A percentile compares a stretch with the other conserved stretches of the same genome.
phyloP scores from a whole-genome alignment of 2,329 filamentous ascomycete genomes.

The Phialemonium atrogriseum region DNA sequence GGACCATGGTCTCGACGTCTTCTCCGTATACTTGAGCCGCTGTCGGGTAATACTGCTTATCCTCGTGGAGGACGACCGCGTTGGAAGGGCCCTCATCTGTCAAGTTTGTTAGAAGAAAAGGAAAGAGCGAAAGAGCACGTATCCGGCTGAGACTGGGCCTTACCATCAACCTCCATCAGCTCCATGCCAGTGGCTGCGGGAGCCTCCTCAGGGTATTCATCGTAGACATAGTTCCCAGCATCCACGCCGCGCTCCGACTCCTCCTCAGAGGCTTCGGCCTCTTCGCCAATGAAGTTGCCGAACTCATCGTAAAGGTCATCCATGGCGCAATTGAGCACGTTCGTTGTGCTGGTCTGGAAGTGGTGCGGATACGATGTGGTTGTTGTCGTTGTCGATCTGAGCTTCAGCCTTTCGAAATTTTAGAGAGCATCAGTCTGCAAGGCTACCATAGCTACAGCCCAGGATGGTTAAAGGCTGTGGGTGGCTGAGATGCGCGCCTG shows the following conservation, averaged over 20 bases:
- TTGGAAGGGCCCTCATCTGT: constrained; percentile 80
- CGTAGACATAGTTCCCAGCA: constrained; percentile 72
- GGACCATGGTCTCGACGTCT: constrained; percentile 90
- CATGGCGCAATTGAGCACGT: constrained; percentile 11
- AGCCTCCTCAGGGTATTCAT: constrained; percentile 58
- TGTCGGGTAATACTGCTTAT: constrained; percentile 99
- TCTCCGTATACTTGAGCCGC: constrained; percentile 90
- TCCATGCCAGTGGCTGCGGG: constrained; percentile 64
- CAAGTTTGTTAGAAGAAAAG: too few relatives aligned
- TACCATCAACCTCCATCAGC: constrained; percentile 88
- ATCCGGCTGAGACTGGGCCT: constrained; percentile 11
- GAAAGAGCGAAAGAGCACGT: too few relatives aligned
- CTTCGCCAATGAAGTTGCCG: constrained; percentile 55
- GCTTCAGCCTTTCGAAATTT: constrained; percentile 5
- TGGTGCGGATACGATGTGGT: too few relatives aligned
- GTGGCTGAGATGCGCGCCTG: constrained; percentile 2
- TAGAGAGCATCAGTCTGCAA: background rate
- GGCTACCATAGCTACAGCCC: background rate
- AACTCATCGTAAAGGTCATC: constrained; percentile 22
- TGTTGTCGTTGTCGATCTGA: too few relatives aligned
- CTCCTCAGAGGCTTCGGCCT: constrained; percentile 72
- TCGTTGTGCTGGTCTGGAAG: background rate
- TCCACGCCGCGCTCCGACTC: constrained; percentile 72
- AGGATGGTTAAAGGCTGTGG: background rate
- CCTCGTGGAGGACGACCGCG: constrained; percentile 94